Base-by-base conservation (phyloP, 495 filamentous ascomycete genomes). In the Aspergillus haitiensis region DNA sequence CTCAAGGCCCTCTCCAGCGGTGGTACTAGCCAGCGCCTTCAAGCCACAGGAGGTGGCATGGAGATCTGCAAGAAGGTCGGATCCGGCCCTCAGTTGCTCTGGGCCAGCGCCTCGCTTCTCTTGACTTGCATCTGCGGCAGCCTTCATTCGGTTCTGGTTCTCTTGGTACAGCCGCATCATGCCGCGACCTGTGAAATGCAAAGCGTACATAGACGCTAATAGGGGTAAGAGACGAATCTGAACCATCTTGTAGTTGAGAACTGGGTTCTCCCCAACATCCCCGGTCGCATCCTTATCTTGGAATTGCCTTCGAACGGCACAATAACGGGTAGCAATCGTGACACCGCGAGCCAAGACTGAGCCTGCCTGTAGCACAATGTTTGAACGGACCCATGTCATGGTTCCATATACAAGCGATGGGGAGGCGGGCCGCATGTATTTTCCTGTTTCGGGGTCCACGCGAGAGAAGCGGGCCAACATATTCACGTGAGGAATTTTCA, bases 241-340 rank as follows among this genome's bases (percentile, higher is more conserved):
- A n/a, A 90, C 88, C 78, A 86, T 89, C 55, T 86, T 88, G 70
- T 91, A 92, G 68, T 88, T 85, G 37, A 92, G 75, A 0, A 91
- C 87, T 63, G 85, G 86, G 61, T 79, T 88, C 69, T 92, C 88
- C 34, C 81, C 83, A 6, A 76, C 75, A 48, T 79, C 71, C 55
- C 66, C 69, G 34, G 77, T 74, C 2, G 82, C 82, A 72, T 90
- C 86, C 6, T 84, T 79, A 64, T 89, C 87, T 64, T 87, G 82
- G 70, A 90, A 91, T 68, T 92, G 88, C 27, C 85, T 74, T 6
- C 88, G 79, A 21, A 89, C 81, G 13, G 86, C 80, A 55, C 80
- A 81, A 72, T 92, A 92, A 15, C 88, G 75, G 32, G 82, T 85
- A 1, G 88, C 88, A 48, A 91, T 91, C 33, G 88, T 90, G 7